Base-by-base conservation (phyloP, 208 protist genomes). In the Willaertia magna region DNA sequence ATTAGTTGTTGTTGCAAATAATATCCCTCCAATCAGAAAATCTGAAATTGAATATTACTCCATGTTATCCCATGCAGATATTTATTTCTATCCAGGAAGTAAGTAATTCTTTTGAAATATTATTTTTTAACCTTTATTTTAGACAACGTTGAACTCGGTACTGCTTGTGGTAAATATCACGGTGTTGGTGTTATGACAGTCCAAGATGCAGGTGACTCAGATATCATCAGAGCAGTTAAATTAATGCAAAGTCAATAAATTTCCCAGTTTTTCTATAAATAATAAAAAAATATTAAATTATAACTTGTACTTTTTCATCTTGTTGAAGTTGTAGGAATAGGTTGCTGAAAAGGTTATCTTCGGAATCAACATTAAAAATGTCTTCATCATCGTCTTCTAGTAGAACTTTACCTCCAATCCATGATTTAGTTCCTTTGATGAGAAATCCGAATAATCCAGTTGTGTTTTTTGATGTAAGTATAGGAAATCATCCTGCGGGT, bases 1-100 rank as follows among this genome's bases (percentile, higher is more conserved):
- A 94, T 93, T 99, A 79, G 90, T 99, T 75, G 93, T 99, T 86
- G 97, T 99, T 87, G 88, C 97, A 44, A 98, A 90, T 93, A 99
- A 99, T 95, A 98, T 96, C 94, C 98, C 98, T 78, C 93, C 98
- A 47, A 92, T 99, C 55, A 94, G 97, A 89, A 97, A 97, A 90
- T 98, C 97, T 14, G 97, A 99, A 93, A 94, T 99, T 85, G 98
- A 99, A 94, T 99, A 99, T 94, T 99, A 99, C 93, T 98, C 98
- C 90, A 99, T 99, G 91, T 96, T 99, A 86, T 94, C 94, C 92
- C 98, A 99, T 93, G 98, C 97, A 78, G 90, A 90, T 67, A 98
- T 99, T 85, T 96, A 99, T 92, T 98, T 99, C 94, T 99, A 99
- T 95, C 90, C 92, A 67, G 98, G 98, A 78, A 98, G n/a, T n/a